phyloP scores from a whole-genome alignment of 805 yeast species.

The Priceomyces medius region DNA sequence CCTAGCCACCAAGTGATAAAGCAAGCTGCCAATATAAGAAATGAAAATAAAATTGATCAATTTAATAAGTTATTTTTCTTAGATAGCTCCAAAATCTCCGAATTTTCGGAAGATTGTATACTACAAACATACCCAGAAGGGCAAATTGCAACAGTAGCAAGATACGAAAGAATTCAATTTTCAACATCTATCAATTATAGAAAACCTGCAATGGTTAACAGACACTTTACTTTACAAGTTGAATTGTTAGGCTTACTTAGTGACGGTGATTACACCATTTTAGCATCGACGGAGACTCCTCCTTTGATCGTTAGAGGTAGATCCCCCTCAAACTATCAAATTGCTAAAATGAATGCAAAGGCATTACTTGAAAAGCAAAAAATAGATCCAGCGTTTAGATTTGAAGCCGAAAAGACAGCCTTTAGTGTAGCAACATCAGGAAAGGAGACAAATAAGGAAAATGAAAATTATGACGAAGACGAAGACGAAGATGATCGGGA shows the following conservation, averaged over 20 bases:
- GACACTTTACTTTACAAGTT: slow-evolving; percentile 51
- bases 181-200: slow-evolving; percentile 50
- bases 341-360: slow-evolving; percentile 9
- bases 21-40: slow-evolving; percentile 62
- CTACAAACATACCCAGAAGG: slow-evolving; percentile 48
- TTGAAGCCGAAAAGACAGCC: neutral
- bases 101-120: slow-evolving; percentile 17
- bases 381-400: neutral
- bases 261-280: slow-evolving; percentile 29
- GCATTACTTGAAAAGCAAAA: slow-evolving; percentile 5
- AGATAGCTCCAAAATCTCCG: slow-evolving; percentile 17
- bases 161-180: slow-evolving; percentile 69
- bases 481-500: neutral
- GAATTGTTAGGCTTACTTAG: slow-evolving; percentile 48
- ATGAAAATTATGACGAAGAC: neutral
- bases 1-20: slow-evolving; percentile 58
- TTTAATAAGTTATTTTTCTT: slow-evolving; percentile 52
- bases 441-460: neutral
- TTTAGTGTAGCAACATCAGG: neutral
- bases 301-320: slow-evolving; percentile 62
- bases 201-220: slow-evolving; percentile 43
- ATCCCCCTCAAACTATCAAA: slow-evolving; percentile 59
- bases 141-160: slow-evolving; percentile 54
- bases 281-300: slow-evolving; percentile 54
- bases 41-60: slow-evolving; percentile 49